Evolutionary conservation across 768 basidiomycete genomes (phyloP).

Genomic region (Termitomyces sp.): DNA sequence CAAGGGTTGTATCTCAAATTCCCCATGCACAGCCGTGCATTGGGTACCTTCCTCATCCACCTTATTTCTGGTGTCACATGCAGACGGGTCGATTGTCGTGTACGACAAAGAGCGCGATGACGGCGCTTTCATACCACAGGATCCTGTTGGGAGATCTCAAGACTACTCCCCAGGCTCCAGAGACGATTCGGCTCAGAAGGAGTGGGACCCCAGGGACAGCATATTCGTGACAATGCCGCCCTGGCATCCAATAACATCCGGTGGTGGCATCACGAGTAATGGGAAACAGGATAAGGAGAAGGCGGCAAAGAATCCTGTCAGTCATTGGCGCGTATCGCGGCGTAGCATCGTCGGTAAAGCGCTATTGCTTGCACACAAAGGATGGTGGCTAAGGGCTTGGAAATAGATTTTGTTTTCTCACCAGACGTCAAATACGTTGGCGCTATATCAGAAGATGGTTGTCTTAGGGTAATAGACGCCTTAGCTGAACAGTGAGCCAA

Average conservation of each 20-base stretch:
- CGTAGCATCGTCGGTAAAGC: conserved; percentile 65
- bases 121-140: conserved; percentile 61
- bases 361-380: neutral
- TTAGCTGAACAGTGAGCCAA: conserved; percentile 71
- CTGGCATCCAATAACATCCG: conserved; percentile 69
- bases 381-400: neutral
- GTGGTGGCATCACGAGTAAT: conserved; percentile 26
- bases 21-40: conserved; percentile 82
- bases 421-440: conserved; percentile 91
- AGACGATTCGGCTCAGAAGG: conserved; percentile 31
- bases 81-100: conserved; percentile 83
- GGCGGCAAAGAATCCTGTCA: conserved; percentile 78
- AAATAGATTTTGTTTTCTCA: conserved; percentile 83
- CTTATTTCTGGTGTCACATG: conserved; percentile 82
- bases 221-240: conserved; percentile 80
- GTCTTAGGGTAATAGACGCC: conserved; percentile 84
- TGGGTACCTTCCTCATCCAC: conserved; percentile 83
- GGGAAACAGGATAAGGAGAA: conserved; percentile 63
- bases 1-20: conserved; percentile 73
- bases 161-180: conserved; percentile 21
- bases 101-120: conserved; percentile 93
- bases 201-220: conserved; percentile 74
- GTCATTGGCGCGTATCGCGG: conserved; percentile 80
- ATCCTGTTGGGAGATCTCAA: conserved; percentile 35
- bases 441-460: conserved; percentile 89